These are phyloP conservation scores for Dactylis glomerata DNA, from an alignment of 176 grass and related monocot species.

Conservation along the genomic window DNA sequence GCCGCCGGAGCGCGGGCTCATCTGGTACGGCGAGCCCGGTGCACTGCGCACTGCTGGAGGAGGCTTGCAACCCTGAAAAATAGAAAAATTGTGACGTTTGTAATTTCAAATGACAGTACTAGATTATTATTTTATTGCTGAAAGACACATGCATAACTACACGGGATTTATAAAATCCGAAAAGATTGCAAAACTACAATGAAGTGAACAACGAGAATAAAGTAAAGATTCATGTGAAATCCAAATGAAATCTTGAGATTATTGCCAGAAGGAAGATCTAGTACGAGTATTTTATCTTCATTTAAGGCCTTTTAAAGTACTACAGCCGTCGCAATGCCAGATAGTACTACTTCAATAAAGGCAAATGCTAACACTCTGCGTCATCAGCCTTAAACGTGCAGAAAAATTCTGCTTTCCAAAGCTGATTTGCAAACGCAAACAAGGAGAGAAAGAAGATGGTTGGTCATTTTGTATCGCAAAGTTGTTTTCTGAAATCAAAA, in stretches of 20 bases:
- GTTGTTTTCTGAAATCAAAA: background rate
- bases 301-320: background rate
- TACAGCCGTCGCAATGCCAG: background rate
- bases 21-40: slow-evolving; percentile 49
- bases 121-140: no score
- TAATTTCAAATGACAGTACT: no score
- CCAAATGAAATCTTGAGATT: background rate
- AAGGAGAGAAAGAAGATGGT: background rate
- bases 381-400: slow-evolving; percentile 16
- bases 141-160: background rate
- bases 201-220: background rate
- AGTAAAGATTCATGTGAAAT: background rate
- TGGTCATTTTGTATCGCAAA: slow-evolving; percentile 25
- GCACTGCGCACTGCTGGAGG: slow-evolving; percentile 6
- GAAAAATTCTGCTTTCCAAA: background rate
- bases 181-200: background rate
- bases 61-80: slow-evolving; percentile 64
- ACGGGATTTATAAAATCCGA: background rate
- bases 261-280: background rate
- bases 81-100: background rate
- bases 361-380: background rate
- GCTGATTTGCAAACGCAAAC: background rate
- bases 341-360: background rate
- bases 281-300: background rate
- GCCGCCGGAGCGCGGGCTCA: slow-evolving; percentile 25